Evolutionary conservation across 1,139 yeast species (phyloP).

Genomic region (Kodamaea sp.): DNA sequence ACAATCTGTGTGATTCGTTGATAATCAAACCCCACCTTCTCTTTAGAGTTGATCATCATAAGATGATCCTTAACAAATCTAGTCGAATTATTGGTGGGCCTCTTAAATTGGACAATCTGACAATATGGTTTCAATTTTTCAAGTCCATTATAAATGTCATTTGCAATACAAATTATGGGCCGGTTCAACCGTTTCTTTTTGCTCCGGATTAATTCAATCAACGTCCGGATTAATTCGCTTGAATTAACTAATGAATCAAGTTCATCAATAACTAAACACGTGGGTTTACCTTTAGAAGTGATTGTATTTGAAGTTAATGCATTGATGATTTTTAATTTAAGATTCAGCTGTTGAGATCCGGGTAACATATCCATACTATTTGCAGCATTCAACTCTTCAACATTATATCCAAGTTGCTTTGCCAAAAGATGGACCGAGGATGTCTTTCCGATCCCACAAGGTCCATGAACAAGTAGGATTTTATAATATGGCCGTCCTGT

Average conservation of each 20-base stretch:
- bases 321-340: constrained; percentile 55
- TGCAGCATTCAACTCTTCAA: constrained; percentile 86
- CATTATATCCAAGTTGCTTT: constrained; percentile 73
- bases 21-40: constrained; percentile 31
- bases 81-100: constrained; percentile 47
- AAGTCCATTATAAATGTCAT: constrained; percentile 73
- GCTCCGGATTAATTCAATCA: constrained; percentile 52
- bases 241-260: constrained; percentile 84
- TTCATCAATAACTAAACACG: constrained; percentile 83
- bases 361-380: constrained; percentile 51
- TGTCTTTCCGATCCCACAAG: constrained; percentile 96
- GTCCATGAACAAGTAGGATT: constrained; percentile 77
- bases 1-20: constrained; percentile 51
- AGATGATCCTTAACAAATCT: constrained; percentile 41
- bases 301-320: constrained; percentile 66
- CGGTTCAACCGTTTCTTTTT: constrained; percentile 46
- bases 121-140: constrained; percentile 70
- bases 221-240: constrained; percentile 65
- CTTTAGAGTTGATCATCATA: constrained; percentile 30
- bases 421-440: constrained; percentile 85
- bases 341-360: constrained; percentile 25
- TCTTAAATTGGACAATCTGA: constrained; percentile 65
- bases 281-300: constrained; percentile 56
- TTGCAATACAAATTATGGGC: constrained; percentile 91
- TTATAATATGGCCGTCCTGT: constrained; percentile 69